Evolutionary conservation across 108 stramenopile species (phyloP), one percentile per base, ranked within the genome.

Genomic region (Cyclostephanos invisitatus): DNA sequence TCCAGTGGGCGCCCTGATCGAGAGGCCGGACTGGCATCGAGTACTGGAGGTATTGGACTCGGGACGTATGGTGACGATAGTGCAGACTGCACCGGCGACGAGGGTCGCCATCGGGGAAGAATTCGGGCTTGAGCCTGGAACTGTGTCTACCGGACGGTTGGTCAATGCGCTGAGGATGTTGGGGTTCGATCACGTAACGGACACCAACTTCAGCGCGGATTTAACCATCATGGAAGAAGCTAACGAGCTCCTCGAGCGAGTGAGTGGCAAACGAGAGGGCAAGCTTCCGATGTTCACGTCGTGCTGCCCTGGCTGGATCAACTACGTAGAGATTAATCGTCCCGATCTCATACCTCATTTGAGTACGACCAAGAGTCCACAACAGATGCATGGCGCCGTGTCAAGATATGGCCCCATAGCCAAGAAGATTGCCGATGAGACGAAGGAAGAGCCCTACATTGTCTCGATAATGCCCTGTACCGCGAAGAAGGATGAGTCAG

Each of bases 261-360:
- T 86, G 22, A 48, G 66, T 24, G 67, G 66, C 64, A 58, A 77
- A 82, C 47, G 53, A 42, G 80, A 72, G 64, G 68, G 49, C 37
- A 40, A 75, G 14, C 76, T 85, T 17, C 84, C 85, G 18, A 55
- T 82, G 47, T 82, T 82, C 56, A 82, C 81, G 28, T 79, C 77
- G 9, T 86, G 85, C 35, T 86, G 85, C 47, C 85, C 85, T 22
- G 85, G 85, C 6, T 86, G 85, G 85, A 81, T 86, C 40, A 84
- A 84, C 48, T 68, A 66, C 22, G 77, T 86, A 9, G 80, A 83
- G 38, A 64, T 77, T 17, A 57, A 70, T 58, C 49, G 68, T 37
- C 85, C 85, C 14, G 80, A 86, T 24, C 68, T 86, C 8, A 78
- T 84, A 37, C 83, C 85, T 11, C 80, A 84, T 58, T 49, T 86